phyloP scores from a whole-genome alignment of 2,329 filamentous ascomycete genomes.

The Raffaelea albimanens region DNA sequence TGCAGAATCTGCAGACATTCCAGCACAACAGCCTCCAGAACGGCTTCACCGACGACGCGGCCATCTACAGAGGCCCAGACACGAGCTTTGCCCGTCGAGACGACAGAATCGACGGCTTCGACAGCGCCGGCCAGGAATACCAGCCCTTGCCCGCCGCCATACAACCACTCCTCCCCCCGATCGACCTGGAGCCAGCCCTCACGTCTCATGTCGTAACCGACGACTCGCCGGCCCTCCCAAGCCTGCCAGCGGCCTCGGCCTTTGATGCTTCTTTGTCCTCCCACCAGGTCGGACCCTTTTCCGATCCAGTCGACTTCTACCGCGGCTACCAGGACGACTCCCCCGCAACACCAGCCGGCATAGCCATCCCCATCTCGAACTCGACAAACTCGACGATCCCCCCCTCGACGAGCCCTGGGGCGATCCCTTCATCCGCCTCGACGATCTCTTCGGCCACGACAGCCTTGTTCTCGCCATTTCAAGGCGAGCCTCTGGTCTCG shows the following conservation, averaged over 20 bases:
- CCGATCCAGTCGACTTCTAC: constrained; percentile 49
- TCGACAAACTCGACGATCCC: constrained; percentile 11
- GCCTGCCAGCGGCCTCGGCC: constrained; percentile 6
- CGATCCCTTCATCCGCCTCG: too few relatives aligned
- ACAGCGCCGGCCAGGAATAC: constrained; percentile 15
- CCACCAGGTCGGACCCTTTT: constrained; percentile 23
- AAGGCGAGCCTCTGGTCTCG: too few relatives aligned
- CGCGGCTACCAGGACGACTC: constrained; percentile 32
- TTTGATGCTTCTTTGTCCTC: constrained; percentile 25
- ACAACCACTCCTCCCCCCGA: background rate
- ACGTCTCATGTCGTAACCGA: too few relatives aligned
- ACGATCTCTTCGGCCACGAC: too few relatives aligned
- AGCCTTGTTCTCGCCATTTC: too few relatives aligned
- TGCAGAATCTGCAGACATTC: background rate
- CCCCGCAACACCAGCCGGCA: background rate
- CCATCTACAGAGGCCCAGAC: constrained; percentile 3
- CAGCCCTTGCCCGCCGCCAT: background rate
- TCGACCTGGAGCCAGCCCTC: constrained; percentile 11
- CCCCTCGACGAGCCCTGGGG: background rate
- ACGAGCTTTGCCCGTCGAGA: too few relatives aligned
- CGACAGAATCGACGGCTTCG: constrained; percentile 27
- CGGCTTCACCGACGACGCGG: too few relatives aligned
- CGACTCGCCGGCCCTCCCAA: background rate
- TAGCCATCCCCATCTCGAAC: background rate
- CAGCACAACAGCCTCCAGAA: too few relatives aligned